Evolutionary conservation across 139 green algal species (phyloP).

Genomic region (Micromonas pusilla): DNA sequence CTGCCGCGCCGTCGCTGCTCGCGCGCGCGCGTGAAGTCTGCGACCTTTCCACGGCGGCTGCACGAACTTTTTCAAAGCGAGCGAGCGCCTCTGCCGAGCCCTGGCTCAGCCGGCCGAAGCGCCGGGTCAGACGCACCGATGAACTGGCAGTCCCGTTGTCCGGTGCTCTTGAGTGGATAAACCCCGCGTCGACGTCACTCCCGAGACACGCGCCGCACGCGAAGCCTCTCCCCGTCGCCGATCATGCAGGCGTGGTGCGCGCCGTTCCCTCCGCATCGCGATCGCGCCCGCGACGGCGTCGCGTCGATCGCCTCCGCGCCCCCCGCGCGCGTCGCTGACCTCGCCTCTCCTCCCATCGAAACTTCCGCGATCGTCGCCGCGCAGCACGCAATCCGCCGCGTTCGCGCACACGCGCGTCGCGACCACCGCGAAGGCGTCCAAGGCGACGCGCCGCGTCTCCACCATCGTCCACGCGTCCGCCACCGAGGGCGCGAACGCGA

Average conservation of each 20-base stretch:
- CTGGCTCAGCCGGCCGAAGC: too few relatives aligned
- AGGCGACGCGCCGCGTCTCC: not conserved
- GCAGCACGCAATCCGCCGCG: not conserved
- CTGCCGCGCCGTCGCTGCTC: too few relatives aligned
- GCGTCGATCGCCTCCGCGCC: not conserved
- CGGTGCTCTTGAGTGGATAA: too few relatives aligned
- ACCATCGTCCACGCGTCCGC: not conserved
- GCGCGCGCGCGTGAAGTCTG: too few relatives aligned
- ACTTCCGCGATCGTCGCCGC: not conserved
- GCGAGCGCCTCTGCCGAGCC: too few relatives aligned
- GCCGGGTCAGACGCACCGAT: too few relatives aligned
- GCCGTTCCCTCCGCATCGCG: not conserved
- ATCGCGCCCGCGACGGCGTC: not conserved
- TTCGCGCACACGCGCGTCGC: not conserved
- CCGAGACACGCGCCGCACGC: too few relatives aligned
- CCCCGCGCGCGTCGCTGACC: not conserved
- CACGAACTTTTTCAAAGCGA: too few relatives aligned
- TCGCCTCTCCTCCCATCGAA: not conserved
- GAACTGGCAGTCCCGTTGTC: too few relatives aligned
- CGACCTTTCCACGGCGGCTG: too few relatives aligned
- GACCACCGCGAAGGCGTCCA: not conserved
- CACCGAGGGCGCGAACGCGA: not conserved
- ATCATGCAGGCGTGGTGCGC: not conserved
- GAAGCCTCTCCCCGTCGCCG: not conserved
- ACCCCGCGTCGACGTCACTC: too few relatives aligned